Base-by-base conservation (phyloP, 2,329 filamentous ascomycete genomes). In the Alternaria tenuissima region DNA sequence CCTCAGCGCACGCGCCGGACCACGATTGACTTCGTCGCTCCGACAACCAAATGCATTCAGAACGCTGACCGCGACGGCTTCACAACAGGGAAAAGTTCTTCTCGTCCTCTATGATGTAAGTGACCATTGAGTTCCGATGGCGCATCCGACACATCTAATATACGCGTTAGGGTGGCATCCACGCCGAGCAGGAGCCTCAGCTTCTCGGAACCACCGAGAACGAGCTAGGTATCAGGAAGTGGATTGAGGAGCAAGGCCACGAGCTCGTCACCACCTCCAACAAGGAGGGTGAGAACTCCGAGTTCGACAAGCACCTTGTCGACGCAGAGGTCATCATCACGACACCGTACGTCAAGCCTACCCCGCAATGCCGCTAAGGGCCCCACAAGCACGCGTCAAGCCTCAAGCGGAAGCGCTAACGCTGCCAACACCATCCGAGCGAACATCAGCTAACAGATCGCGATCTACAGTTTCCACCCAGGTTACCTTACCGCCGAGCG, bases 281-380 rank as follows among this genome's bases (percentile, higher is more conserved):
- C 86, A 99, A 99, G 86, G 95, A 99, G 74, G 91, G 93, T 69
- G 91, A 93, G 84, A 87, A 91, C 86, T 98, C 94, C 63, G 91
- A 87, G 70, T 98, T 99, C 72, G 95, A 98, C 82, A 87, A 94
- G 85, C 93, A 99, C 84, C 88, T 99, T 56, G 93, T 95, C 64
- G 95, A 98, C 78, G 93, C 95, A 64, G 95, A 99, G 83, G 86
- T 99, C 82, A 98, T 99, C 87, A 98, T 99, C 83, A 99, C 95
- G 72, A 99, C 95, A 59, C 95, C 95, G 91, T 97, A 81, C 75
- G 85, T 73, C 32, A 61, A 44, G 71, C 64, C 70, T 75, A 65
- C 71, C 69, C 69, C 72, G 70, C 72, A 73, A 63, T 52, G 53
- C 44, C 62, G 57, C 62, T 64, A 66, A 63, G 52, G 53, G 71